Evolutionary conservation across 257 asterid genomes (phyloP).

Genomic region (Plectranthus barbatus): DNA sequence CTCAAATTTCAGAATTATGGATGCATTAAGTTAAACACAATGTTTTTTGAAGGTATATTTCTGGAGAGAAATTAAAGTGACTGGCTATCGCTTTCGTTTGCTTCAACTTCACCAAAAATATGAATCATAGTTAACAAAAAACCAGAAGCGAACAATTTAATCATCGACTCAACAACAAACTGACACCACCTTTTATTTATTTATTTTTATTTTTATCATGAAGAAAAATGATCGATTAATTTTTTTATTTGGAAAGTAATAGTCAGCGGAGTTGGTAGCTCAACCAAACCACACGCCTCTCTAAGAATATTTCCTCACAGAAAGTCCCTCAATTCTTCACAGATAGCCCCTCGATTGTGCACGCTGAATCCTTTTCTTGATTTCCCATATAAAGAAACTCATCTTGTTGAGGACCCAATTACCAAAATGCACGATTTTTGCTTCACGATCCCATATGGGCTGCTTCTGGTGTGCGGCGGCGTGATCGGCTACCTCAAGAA

Average conservation of each 20-base stretch:
- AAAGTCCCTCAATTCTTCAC: neutral
- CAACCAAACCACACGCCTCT: neutral
- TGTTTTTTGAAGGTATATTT: no score
- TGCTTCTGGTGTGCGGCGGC: slow-evolving; percentile 72
- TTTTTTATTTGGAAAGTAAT: neutral
- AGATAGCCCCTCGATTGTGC: neutral
- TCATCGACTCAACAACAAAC: no score
- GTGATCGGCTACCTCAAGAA: slow-evolving; percentile 65
- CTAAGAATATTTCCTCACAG: neutral
- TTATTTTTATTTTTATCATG: no score
- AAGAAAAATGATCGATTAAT: no score
- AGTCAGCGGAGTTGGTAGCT: slow-evolving; percentile 12
- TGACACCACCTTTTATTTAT: no score
- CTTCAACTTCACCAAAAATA: no score
- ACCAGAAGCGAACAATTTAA: no score
- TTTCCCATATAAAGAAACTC: neutral
- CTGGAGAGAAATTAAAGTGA: no score
- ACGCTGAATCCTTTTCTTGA: neutral
- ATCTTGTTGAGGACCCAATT: neutral
- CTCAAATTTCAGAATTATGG: no score
- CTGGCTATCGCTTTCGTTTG: no score
- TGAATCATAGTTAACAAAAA: no score
- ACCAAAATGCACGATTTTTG: slow-evolving; percentile 91
- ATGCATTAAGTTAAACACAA: no score
- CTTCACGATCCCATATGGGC: slow-evolving; percentile 93